phyloP scores from a whole-genome alignment of 148 eudicot species.

The Rhododendron williamsianum region DNA sequence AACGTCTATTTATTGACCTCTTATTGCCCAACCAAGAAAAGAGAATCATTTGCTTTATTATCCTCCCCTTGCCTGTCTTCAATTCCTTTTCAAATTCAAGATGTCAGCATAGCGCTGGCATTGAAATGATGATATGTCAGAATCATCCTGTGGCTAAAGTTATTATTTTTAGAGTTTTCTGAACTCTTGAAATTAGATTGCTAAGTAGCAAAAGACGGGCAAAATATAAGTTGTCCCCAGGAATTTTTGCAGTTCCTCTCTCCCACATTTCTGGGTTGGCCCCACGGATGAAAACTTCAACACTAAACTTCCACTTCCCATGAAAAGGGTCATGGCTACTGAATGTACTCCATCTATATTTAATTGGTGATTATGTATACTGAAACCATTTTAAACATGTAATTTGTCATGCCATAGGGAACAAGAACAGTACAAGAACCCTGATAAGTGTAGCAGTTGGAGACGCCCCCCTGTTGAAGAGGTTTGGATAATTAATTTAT shows the following conservation, averaged over 20 bases:
- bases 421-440: constrained; percentile 69
- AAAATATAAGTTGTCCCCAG: neutral
- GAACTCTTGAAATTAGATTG: neutral
- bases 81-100: neutral
- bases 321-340: neutral
- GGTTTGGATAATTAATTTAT: constrained; percentile 33
- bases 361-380: neutral
- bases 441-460: constrained; percentile 45
- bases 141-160: neutral
- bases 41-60: neutral
- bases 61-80: neutral
- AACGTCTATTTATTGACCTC: neutral
- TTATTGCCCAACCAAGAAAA: neutral
- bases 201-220: neutral
- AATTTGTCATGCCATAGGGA: constrained; percentile 45
- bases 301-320: neutral
- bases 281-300: neutral
- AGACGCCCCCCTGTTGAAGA: constrained; percentile 85
- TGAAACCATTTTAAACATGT: neutral
- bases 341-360: neutral
- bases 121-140: neutral
- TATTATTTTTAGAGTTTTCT: neutral
- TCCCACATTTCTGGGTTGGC: neutral
- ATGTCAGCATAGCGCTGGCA: neutral
- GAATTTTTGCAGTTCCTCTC: neutral